phyloP scores from a whole-genome alignment of 192 early-diverging fungal species.

The Linnemannia zychae region DNA sequence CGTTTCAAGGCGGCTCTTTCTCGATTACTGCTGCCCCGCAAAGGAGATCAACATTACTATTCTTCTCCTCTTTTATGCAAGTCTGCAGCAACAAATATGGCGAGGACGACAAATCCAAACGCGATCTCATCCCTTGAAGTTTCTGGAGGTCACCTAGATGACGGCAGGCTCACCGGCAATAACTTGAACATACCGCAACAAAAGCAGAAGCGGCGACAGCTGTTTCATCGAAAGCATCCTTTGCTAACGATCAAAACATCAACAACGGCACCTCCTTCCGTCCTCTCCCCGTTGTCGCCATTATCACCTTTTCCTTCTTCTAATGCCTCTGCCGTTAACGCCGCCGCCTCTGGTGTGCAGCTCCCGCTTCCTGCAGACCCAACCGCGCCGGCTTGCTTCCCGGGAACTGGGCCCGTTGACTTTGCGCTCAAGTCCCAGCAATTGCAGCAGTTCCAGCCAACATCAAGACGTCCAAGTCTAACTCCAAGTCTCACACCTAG shows the following conservation, averaged over 20 bases:
- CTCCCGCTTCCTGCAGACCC: background rate
- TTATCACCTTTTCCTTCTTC: background rate
- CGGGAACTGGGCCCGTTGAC: constrained; percentile 28
- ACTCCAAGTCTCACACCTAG: constrained; percentile 1
- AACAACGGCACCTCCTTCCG: background rate
- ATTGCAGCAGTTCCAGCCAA: constrained; percentile 28
- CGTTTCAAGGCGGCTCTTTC: constrained; percentile 30
- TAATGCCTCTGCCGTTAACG: background rate
- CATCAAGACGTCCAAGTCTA: background rate
- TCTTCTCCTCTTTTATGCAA: background rate
- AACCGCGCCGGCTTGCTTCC: constrained; percentile 39
- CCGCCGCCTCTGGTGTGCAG: background rate
- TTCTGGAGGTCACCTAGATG: background rate
- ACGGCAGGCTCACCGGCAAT: background rate
- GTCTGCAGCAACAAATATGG: background rate
- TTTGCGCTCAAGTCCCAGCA: constrained; percentile 32
- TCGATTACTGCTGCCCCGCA: constrained; percentile 10
- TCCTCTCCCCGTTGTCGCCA: background rate
- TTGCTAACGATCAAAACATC: constrained; percentile 6
- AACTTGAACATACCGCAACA: background rate
- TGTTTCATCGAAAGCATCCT: constrained; percentile 8
- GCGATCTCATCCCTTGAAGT: background rate
- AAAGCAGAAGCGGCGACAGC: background rate
- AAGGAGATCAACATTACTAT: constrained; percentile 8
- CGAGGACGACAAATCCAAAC: background rate